Percentiles rank a stretch among this genome's conserved stretches.
Conservation (phyloP, 306 rosid species). For the Fagus sylvatica region DNA sequence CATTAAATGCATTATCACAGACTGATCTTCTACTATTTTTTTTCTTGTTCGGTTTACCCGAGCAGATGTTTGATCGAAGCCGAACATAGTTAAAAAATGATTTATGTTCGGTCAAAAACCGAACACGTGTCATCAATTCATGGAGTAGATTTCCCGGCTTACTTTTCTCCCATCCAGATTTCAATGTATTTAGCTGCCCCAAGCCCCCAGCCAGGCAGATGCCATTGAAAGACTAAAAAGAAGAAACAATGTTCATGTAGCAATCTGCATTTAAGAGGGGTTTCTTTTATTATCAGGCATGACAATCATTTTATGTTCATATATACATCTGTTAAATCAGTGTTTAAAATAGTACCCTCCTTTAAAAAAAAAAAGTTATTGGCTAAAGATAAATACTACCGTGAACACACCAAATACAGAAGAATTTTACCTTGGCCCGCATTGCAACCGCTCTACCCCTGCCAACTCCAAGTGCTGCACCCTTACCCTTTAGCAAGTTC, state of each 20-base stretch:
- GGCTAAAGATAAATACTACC: neutral
- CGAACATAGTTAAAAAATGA: too few relatives aligned
- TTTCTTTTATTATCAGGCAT: neutral
- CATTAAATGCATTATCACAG: too few relatives aligned
- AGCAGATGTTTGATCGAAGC: too few relatives aligned
- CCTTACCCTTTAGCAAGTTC: conserved; percentile 79
- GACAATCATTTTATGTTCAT: neutral
- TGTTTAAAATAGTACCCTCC: neutral
- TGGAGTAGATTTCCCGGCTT: too few relatives aligned
- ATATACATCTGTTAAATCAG: neutral
- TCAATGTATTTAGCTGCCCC: neutral
- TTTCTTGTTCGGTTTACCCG: too few relatives aligned
- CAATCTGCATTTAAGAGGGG: neutral
- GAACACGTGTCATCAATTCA: too few relatives aligned
- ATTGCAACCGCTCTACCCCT: conserved; percentile 98
- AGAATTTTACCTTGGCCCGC: conserved; percentile 75
- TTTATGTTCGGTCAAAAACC: too few relatives aligned
- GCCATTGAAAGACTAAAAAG: neutral
- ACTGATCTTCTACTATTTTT: too few relatives aligned
- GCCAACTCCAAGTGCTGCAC: conserved; percentile 98
- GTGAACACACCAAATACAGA: neutral
- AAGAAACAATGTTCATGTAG: neutral
- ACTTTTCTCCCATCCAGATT: neutral
- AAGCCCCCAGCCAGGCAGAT: neutral
- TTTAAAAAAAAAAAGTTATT: neutral